These are phyloP conservation scores for Gentiana straminea DNA, from an alignment of 257 asterid genomes.

Conservation along the genomic window DNA sequence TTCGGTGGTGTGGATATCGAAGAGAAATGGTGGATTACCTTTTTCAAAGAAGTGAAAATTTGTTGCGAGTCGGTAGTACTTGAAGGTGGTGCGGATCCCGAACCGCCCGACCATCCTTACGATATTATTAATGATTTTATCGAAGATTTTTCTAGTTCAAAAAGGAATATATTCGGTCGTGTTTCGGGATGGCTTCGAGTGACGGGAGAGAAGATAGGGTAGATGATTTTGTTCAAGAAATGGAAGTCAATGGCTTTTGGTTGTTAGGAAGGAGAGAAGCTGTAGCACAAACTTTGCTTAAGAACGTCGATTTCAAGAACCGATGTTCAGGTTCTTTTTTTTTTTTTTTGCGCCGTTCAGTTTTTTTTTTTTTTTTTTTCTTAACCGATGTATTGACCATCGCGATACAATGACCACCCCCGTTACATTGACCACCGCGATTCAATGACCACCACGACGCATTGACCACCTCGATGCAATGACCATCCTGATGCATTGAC, in stretches of 20 bases:
- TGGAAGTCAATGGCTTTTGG: constrained; percentile 75
- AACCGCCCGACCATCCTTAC: constrained; percentile 33
- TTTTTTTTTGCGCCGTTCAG: too few species aligned
- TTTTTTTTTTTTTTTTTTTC: too few species aligned
- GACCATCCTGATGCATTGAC: too few species aligned
- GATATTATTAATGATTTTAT: constrained; percentile 44
- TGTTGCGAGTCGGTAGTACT: constrained; percentile 59
- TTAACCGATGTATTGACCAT: too few species aligned
- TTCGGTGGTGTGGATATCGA: constrained; percentile 62
- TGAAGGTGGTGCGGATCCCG: constrained; percentile 36
- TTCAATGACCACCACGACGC: too few species aligned
- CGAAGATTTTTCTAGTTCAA: constrained; percentile 55
- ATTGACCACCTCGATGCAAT: too few species aligned
- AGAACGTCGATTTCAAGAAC: constrained; percentile 51
- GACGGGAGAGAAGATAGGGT: constrained; percentile 62
- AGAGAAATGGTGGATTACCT: constrained; percentile 69
- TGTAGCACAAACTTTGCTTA: constrained; percentile 47
- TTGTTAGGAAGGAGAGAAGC: constrained; percentile 44
- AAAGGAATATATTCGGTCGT: constrained; percentile 46
- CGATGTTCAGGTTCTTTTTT: too few species aligned
- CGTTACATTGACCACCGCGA: too few species aligned
- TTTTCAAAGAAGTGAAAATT: constrained; percentile 53
- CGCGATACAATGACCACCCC: too few species aligned
- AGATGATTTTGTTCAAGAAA: constrained; percentile 68
- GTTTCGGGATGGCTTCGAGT: constrained; percentile 60